phyloP scores from a whole-genome alignment of 2,329 filamentous ascomycete genomes.

The Colletotrichum lupini region DNA sequence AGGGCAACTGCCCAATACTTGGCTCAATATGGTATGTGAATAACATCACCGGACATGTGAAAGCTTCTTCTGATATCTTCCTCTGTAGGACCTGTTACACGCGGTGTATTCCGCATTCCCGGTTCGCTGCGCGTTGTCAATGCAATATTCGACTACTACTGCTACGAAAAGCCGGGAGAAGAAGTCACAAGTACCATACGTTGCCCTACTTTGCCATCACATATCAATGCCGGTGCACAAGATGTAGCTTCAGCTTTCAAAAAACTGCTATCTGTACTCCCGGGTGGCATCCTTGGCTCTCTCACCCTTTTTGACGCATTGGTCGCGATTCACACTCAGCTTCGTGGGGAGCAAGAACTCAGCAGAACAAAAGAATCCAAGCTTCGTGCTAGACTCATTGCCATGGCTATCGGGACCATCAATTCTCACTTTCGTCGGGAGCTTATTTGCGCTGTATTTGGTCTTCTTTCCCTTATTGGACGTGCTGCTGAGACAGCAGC shows the following conservation, averaged over 20 bases:
- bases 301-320: constrained; percentile 70
- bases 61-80: constrained; percentile 32
- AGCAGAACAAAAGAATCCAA: constrained; percentile 65
- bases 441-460: constrained; percentile 75
- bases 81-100: constrained; percentile 52
- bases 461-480: constrained; percentile 71
- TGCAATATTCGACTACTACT: constrained; percentile 73
- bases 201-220: constrained; percentile 67
- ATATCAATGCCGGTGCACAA: constrained; percentile 69
- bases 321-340: constrained; percentile 68
- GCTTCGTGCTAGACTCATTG: constrained; percentile 72
- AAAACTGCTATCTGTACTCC: constrained; percentile 69
- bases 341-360: constrained; percentile 63
- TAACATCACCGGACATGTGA: too few species aligned
- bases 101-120: constrained; percentile 72
- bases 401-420: constrained; percentile 70
- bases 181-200: constrained; percentile 68
- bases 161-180: constrained; percentile 56
- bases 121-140: constrained; percentile 68
- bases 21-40: constrained; percentile 65
- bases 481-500: constrained; percentile 64
- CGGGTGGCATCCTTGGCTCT: constrained; percentile 74
- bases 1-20: constrained; percentile 74
- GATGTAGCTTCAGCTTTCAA: constrained; percentile 78
- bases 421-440: constrained; percentile 70